Base-by-base conservation (phyloP, 1,284 basidiomycete genomes). In the Boletus mariae region DNA sequence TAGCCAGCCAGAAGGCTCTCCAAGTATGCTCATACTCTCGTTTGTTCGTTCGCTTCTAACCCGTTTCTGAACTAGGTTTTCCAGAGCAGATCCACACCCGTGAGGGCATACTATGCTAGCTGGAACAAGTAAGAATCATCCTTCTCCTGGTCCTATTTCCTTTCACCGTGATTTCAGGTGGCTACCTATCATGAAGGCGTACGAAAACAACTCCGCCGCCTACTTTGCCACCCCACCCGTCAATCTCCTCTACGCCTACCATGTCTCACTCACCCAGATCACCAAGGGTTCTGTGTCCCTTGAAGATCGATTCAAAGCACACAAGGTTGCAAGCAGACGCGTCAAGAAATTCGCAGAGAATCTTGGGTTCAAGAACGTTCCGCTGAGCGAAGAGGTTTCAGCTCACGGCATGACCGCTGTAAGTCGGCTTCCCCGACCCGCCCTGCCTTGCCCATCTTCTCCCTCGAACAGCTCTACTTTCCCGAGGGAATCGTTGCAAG, bases 201-300 rank as follows among this genome's bases (percentile, higher is more conserved):
- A 97, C 70, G 90, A 92, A 73, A 70, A 71, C 52, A 87, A 87
- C 53, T 71, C 71, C 10, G 74, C 90, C 0, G 85, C 85, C 28
- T 97, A 97, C 78, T 97, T 97, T 71, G 94, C 94, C n/a, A 97
- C 94, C 1, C 94, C 88, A 9, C 92, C 93, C 12, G 92, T 95
- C 57, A 96, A 98, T 75, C 84, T 98, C 59, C 84, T 99, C 66
- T 92, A 94, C 72, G 92, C 96, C 1, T 91, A 93, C 70, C 83
- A 91, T 68, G 78, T 83, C 28, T 90, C 93, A 10, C 82, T 99
- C 52, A 77, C 75, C 47, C 77, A 81, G 57, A 94, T 99, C 70
- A 82, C 79, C 8, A 77, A 75, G 63, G 73, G 70, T 34, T 63
- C 75, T 5, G 74, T 80, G 7, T 84, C 87, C 9, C 80, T 99